Evolutionary conservation across 164 flowering plant species (phyloP).

Genomic region (Litsea cubeba): DNA sequence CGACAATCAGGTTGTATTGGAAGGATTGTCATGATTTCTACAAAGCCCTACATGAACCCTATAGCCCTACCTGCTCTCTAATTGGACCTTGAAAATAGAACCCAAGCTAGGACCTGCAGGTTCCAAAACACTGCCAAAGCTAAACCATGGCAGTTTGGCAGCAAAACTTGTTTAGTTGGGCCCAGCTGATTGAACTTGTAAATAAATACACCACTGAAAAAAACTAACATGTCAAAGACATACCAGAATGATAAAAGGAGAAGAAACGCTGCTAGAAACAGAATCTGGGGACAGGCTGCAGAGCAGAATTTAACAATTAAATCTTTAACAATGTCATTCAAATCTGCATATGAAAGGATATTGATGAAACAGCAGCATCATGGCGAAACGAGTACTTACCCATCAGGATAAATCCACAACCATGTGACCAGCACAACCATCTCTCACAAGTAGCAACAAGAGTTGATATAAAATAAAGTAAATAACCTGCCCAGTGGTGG

Average conservation of each 20-base stretch:
- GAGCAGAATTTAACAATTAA: conserved; percentile 6
- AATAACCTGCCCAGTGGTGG: conserved; percentile 48
- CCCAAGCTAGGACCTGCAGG: neutral
- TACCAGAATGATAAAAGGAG: conserved; percentile 92
- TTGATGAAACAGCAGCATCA: neutral
- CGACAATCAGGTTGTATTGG: too few relatives aligned
- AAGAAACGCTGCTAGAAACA: conserved; percentile 78
- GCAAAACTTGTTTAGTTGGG: neutral
- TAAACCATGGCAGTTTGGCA: neutral
- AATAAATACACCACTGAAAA: neutral
- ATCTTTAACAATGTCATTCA: conserved; percentile 1
- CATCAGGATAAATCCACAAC: conserved; percentile 78
- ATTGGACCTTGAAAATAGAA: neutral
- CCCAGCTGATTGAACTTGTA: neutral
- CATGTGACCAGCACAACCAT: conserved; percentile 70
- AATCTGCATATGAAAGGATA: neutral
- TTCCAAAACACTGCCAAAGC: neutral
- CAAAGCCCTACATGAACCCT: too few relatives aligned
- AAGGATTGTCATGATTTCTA: too few relatives aligned
- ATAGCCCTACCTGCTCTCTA: neutral
- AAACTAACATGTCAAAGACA: conserved; percentile 10
- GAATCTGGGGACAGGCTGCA: conserved; percentile 83
- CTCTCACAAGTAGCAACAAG: conserved; percentile 59
- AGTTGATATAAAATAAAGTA: conserved; percentile 54
- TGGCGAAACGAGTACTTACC: conserved; percentile 36